These are phyloP conservation scores for Chaetomium sp. DNA, from an alignment of 2,329 filamentous ascomycete genomes.

Conservation along the genomic window DNA sequence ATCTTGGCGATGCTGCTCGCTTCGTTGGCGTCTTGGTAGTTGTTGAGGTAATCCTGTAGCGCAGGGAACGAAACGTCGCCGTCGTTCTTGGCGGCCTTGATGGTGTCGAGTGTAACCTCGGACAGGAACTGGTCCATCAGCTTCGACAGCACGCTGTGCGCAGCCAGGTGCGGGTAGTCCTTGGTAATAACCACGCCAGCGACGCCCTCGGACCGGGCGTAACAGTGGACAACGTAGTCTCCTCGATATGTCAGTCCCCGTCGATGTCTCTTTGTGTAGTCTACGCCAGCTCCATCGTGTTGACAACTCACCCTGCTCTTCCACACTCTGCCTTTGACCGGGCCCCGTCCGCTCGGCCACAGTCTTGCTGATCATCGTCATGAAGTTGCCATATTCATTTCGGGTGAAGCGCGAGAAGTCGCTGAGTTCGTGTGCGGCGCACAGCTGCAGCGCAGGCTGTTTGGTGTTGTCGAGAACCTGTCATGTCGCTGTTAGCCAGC, in stretches of 20 bases:
- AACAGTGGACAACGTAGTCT: conserved; percentile 72
- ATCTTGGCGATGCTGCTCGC: conserved; percentile 94
- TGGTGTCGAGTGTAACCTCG: conserved; percentile 44
- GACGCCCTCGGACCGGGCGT: conserved; percentile 66
- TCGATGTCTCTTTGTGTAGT: background rate
- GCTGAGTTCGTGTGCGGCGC: conserved; percentile 26
- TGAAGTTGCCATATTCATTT: conserved; percentile 57
- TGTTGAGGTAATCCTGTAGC: conserved; percentile 66
- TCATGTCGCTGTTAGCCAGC: conserved; percentile 9
- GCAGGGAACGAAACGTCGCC: conserved; percentile 62
- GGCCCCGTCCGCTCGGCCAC: conserved; percentile 75
- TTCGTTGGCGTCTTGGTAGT: conserved; percentile 80
- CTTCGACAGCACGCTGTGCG: conserved; percentile 81
- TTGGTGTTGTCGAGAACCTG: conserved; percentile 22
- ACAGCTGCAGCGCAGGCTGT: conserved; percentile 22
- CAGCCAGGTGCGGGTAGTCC: conserved; percentile 69
- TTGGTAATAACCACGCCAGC: conserved; percentile 73
- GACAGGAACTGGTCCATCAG: conserved; percentile 80
- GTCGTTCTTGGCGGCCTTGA: conserved; percentile 21
- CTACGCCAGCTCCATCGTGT: background rate
- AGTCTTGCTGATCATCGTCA: conserved; percentile 79
- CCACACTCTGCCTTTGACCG: conserved; percentile 79
- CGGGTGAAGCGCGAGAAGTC: conserved; percentile 23
- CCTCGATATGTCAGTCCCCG: conserved; percentile 2
- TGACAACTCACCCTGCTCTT: conserved; percentile 59